Conservation (phyloP, 1,284 basidiomycete genomes). For the Heterobasidion annosum region DNA sequence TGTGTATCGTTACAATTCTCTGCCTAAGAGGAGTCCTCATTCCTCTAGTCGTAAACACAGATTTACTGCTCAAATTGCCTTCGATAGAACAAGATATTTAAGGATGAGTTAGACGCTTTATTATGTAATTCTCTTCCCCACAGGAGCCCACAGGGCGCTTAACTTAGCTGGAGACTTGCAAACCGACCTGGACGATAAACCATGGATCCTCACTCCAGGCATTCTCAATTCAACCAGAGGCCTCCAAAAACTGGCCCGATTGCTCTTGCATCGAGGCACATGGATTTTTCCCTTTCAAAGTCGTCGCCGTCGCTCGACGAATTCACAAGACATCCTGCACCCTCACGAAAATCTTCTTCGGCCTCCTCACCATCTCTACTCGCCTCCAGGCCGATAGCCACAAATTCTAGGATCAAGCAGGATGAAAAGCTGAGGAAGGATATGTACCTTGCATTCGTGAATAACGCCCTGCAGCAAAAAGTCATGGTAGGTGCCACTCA, state of each 20-base stretch:
- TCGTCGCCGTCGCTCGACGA: constrained; percentile 27
- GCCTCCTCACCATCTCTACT: constrained; percentile 20
- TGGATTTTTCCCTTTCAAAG: constrained; percentile 31
- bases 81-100: too few species aligned
- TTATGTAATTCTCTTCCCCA: neutral
- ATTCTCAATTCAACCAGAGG: constrained; percentile 64
- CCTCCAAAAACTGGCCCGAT: constrained; percentile 56
- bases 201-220: constrained; percentile 72
- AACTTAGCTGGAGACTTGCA: too few species aligned
- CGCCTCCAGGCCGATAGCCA: constrained; percentile 54
- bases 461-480: constrained; percentile 75
- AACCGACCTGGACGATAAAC: neutral
- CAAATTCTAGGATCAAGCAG: constrained; percentile 69
- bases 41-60: too few species aligned
- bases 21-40: too few species aligned
- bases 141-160: too few species aligned
- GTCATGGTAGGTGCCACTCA: constrained; percentile 37
- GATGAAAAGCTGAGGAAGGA: constrained; percentile 69
- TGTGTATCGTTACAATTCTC: too few species aligned
- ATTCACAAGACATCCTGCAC: constrained; percentile 27
- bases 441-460: constrained; percentile 80
- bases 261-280: constrained; percentile 30
- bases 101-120: neutral
- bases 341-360: constrained; percentile 16
- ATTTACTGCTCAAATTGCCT: too few species aligned